Evolutionary conservation across 331 rosid genomes (phyloP).

Genomic region (Rhamnella rubrinervis): DNA sequence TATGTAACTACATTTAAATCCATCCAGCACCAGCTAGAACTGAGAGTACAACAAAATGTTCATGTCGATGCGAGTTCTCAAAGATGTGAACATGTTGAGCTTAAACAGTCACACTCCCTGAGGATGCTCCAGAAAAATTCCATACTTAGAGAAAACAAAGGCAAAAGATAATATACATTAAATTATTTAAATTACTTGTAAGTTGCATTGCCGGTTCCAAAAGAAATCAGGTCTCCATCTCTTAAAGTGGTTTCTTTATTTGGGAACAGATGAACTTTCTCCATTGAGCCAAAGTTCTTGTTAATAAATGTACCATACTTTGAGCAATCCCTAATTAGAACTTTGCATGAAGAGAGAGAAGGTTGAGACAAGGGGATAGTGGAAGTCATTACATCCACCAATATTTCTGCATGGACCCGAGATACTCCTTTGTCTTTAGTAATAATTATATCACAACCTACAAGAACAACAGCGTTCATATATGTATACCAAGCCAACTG

Average conservation of each 20-base stretch:
- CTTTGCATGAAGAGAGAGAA: constrained; percentile 28
- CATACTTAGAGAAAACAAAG: constrained; percentile 22
- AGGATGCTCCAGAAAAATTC: constrained; percentile 1
- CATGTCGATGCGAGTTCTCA: background rate
- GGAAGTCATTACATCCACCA: constrained; percentile 60
- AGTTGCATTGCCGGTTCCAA: constrained; percentile 87
- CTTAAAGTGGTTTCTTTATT: constrained; percentile 63
- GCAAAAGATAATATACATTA: constrained; percentile 2
- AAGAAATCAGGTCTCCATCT: constrained; percentile 74
- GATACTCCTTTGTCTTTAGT: constrained; percentile 91
- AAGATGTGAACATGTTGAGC: background rate
- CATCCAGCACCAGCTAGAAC: background rate
- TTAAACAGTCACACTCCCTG: background rate
- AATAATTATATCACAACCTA: constrained; percentile 84
- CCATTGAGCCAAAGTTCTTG: constrained; percentile 51
- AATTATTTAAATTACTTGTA: constrained; percentile 52
- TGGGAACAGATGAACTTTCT: constrained; percentile 73
- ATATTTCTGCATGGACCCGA: constrained; percentile 86
- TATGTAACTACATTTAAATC: background rate
- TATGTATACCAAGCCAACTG: no score
- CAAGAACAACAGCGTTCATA: background rate
- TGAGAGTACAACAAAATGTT: background rate
- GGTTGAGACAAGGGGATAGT: constrained; percentile 31
- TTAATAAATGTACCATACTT: constrained; percentile 78
- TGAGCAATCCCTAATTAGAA: constrained; percentile 70